Base-by-base conservation (phyloP, 2,329 filamentous ascomycete species). In the Exophiala calicioides region DNA sequence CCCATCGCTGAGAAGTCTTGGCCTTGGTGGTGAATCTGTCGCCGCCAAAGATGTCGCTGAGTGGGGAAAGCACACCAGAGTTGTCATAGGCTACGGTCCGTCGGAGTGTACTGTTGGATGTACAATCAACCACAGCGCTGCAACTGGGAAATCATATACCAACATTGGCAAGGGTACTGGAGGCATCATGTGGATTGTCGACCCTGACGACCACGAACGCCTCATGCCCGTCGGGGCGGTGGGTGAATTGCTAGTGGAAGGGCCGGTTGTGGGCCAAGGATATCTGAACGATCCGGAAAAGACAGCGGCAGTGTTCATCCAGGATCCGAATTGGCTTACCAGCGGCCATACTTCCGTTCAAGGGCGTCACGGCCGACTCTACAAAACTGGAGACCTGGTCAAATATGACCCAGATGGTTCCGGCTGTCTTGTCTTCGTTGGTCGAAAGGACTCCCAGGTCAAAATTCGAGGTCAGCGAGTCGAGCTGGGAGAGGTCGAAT, bases 191-290 rank as follows among this genome's bases (percentile, higher is more conserved):
- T 72, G 69, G 69, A 63, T 73, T 40, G 66, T 68, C 1, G 61
- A 71, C 40, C 65, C 67, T 1, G 60, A 63, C 20, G 63, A 70
- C 38, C 64, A 68, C 44, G 58, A 68, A 7, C 23, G n/a, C 20
- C 60, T 73, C 19, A 62, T 69, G n/a, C 67, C 73, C 0, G 61
- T 76, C 8, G 76, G 75, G 7, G 66, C 65, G 5, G 65, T 72
- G 1, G 75, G 75, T 2, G 75, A 77, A 57, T 44, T 76, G 33
- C 60, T 74, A 5, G 61, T 75, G 9, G 71, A 73, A 54, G 74
- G 74, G 0, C 72, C 73, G 0, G 69, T 71, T 29, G 65, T 77
- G 2, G 72, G 67, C 3, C 63, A 66, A 27, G 74, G 73, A 1
- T 78, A 78, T 42, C 45, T 75, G 12, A 65, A 67, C 12, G 66